Percentiles rank a stretch among this genome's conserved stretches.
phyloP scores from a whole-genome alignment of 176 grass and related monocot genomes.

The Carex kokanica region DNA sequence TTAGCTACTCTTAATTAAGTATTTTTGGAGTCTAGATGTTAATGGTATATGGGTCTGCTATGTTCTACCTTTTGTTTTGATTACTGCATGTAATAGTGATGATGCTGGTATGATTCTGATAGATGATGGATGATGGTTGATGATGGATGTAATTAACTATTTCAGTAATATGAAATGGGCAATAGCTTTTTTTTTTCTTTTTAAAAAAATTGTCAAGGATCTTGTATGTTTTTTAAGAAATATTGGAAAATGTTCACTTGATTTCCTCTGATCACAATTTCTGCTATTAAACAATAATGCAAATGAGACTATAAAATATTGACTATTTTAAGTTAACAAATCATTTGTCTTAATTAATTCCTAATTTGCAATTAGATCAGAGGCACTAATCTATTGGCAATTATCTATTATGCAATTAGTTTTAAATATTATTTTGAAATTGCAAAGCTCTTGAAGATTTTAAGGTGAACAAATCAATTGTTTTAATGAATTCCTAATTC shows the following conservation, averaged over 20 bases:
- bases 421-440: neutral
- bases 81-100: no score
- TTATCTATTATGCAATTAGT: neutral
- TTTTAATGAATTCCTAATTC: neutral
- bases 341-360: neutral
- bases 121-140: no score
- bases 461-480: neutral
- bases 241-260: neutral
- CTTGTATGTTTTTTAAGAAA: neutral
- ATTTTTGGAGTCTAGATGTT: no score
- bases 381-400: neutral
- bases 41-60: no score
- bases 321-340: neutral
- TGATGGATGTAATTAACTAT: no score
- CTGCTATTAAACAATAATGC: neutral
- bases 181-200: no score
- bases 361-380: neutral
- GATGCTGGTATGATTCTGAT: no score
- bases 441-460: neutral
- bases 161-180: no score
- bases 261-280: neutral
- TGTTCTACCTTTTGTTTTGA: no score
- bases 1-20: no score
- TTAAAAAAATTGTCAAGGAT: no score
- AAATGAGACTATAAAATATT: neutral